phyloP scores from a whole-genome alignment of 1,284 basidiomycete species.

The Paramarasmius palmivorus region DNA sequence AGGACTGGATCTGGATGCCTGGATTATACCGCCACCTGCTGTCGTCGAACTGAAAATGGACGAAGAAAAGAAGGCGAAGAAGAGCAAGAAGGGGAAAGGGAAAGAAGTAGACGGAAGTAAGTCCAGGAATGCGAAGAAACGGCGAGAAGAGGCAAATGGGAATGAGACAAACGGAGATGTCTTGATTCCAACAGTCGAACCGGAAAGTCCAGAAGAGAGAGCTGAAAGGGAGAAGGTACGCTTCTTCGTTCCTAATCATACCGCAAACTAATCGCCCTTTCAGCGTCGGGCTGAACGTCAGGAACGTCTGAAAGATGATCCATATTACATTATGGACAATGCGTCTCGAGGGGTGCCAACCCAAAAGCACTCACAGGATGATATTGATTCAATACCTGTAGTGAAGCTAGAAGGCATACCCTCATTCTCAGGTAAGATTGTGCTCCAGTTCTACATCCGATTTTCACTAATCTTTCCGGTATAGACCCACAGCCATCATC shows the following conservation, averaged over 20 bases:
- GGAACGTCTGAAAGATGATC: conserved; percentile 78
- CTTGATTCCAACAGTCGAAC: conserved; percentile 32
- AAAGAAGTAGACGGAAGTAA: conserved; percentile 34
- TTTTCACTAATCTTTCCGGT: background rate
- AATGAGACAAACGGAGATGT: conserved; percentile 29
- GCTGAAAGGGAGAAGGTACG: conserved; percentile 61
- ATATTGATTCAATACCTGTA: conserved; percentile 85
- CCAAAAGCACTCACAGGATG: conserved; percentile 37
- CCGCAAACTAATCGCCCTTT: conserved; percentile 8
- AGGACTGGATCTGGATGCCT: conserved; percentile 82
- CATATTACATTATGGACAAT: conserved; percentile 83
- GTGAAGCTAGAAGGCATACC: conserved; percentile 76
- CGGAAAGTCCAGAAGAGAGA: conserved; percentile 58
- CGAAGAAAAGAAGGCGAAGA: conserved; percentile 41
- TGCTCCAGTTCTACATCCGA: background rate
- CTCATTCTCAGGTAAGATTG: conserved; percentile 39
- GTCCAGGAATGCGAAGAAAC: conserved; percentile 55
- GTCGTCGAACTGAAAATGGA: conserved; percentile 35
- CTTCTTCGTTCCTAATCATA: conserved; percentile 11
- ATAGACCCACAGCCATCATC: conserved; percentile 20
- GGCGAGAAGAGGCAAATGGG: conserved; percentile 34
- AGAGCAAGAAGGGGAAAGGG: conserved; percentile 49
- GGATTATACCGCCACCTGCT: conserved; percentile 73
- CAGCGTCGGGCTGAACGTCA: conserved; percentile 77
- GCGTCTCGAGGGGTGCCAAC: conserved; percentile 31